Base-by-base conservation (phyloP, 164 flowering plant species). In the Vitis riparia region DNA sequence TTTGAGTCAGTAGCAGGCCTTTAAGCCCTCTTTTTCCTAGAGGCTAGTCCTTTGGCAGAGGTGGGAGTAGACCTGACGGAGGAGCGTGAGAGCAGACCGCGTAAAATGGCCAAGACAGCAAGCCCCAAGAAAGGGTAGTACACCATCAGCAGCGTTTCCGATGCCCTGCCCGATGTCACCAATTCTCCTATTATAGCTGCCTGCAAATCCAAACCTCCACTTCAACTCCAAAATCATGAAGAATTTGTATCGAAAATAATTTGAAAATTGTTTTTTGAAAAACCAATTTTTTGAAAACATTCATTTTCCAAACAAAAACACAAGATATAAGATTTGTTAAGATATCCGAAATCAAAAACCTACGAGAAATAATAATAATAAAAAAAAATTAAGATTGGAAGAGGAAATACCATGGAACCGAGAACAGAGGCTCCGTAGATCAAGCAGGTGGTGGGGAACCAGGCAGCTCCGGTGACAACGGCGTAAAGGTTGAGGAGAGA, bases 371-470 rank as follows among this genome's bases (percentile, higher is more conserved):
- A 62, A 53, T 14, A 8, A 8, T 51, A 29, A 50, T 3, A 1
- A 58, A 44, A 29, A 48, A 32, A 37, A 48, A 44, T 30, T 3
- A 37, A 10, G 4, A 53, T 55, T 11, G 52, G 27, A 67, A 55
- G 17, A 29, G 32, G 12, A 37, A 68, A 14, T 14, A 37, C 44
- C 97, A 90, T 80, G 68, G 81, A 62, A 11, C 88, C 77, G 75
- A 77, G 61, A 56, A 78, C 61, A 30, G 88, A 86, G 67, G 66
- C 89, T n/a, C 95, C 97, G 73, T 84, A 84, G 59, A 89, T 71
- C 83, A 90, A 83, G 73, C 92, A 90, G 37, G 92, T 79, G 64
- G 88, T 86, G 58, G 10, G 49, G 30, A 80, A 68, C 93, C 97
- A 92, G 5, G 83, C 55, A 67, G 82, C 86, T 19, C 63, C 55